Conservation (phyloP, 2,329 filamentous ascomycete species). For the Verticillium nonalfalfae region DNA sequence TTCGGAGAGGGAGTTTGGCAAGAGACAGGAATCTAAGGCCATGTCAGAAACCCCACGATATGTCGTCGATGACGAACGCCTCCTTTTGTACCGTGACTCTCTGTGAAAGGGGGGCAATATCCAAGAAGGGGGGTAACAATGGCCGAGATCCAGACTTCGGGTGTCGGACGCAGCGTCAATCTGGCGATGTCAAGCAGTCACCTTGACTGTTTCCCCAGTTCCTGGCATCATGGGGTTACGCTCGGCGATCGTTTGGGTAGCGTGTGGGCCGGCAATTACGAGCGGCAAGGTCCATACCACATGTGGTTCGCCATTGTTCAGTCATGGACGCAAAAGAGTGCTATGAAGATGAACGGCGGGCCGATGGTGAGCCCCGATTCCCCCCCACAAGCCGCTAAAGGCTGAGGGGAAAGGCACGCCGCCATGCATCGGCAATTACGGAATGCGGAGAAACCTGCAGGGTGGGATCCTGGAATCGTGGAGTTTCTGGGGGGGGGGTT, state of each 20-base stretch:
- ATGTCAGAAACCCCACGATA: background rate
- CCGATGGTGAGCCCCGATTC: background rate
- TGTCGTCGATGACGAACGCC: background rate
- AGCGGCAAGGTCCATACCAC: slow-evolving; percentile 1
- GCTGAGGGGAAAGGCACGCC: background rate
- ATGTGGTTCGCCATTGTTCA: background rate
- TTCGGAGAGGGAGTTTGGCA: slow-evolving; percentile 1
- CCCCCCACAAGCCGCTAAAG: background rate
- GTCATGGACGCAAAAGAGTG: background rate
- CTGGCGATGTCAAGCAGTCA: background rate
- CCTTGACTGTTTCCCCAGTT: background rate
- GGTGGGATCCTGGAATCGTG: background rate
- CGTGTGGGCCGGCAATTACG: slow-evolving; percentile 4
- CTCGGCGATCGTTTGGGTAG: slow-evolving; percentile 2
- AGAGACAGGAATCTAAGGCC: slow-evolving; percentile 1
- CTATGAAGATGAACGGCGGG: background rate
- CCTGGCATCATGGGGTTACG: background rate
- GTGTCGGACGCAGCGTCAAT: background rate
- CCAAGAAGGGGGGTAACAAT: too few relatives aligned
- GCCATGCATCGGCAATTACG: slow-evolving; percentile 7
- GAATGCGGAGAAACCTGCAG: slow-evolving; percentile 9
- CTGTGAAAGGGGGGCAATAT: background rate
- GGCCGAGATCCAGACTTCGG: background rate
- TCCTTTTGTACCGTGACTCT: slow-evolving; percentile 1
- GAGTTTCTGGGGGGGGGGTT: background rate